These are phyloP conservation scores for Wakefieldia striispora DNA, from an alignment of 768 basidiomycete genomes.

Conservation along the genomic window DNA sequence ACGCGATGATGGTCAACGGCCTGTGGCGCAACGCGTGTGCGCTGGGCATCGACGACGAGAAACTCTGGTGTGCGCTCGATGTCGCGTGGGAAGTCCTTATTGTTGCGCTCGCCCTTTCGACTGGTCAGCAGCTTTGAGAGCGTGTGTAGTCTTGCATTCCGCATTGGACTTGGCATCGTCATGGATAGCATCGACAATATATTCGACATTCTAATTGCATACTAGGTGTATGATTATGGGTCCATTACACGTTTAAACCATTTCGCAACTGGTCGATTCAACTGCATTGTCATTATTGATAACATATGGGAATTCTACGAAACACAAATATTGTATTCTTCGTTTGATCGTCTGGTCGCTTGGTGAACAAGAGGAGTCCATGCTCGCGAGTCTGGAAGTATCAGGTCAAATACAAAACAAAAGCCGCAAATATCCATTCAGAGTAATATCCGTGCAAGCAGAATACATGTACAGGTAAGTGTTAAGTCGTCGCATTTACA, in stretches of 20 bases:
- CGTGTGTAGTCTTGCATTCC: not conserved
- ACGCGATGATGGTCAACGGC: conserved; percentile 39
- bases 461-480: conserved; percentile 4
- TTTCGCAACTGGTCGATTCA: too few relatives aligned
- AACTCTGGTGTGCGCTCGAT: conserved; percentile 48
- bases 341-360: too few relatives aligned
- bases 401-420: too few relatives aligned
- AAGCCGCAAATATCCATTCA: not conserved
- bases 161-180: conserved; percentile 11
- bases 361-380: too few relatives aligned
- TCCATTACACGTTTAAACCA: too few relatives aligned
- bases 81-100: conserved; percentile 50
- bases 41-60: conserved; percentile 48
- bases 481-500: not conserved
- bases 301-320: too few relatives aligned
- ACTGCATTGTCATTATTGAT: too few relatives aligned
- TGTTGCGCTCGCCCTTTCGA: conserved; percentile 36
- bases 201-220: conserved; percentile 7
- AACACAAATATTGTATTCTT: too few relatives aligned
- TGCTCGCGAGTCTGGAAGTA: too few relatives aligned
- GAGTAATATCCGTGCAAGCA: too few relatives aligned
- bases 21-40: conserved; percentile 51
- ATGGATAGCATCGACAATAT: not conserved
- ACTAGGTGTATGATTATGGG: conserved; percentile 25
- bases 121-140: conserved; percentile 19